Percentiles rank a stretch among this genome's conserved stretches.
phyloP scores from a whole-genome alignment of 805 yeast genomes.

The Jamesozyma gamospora region DNA sequence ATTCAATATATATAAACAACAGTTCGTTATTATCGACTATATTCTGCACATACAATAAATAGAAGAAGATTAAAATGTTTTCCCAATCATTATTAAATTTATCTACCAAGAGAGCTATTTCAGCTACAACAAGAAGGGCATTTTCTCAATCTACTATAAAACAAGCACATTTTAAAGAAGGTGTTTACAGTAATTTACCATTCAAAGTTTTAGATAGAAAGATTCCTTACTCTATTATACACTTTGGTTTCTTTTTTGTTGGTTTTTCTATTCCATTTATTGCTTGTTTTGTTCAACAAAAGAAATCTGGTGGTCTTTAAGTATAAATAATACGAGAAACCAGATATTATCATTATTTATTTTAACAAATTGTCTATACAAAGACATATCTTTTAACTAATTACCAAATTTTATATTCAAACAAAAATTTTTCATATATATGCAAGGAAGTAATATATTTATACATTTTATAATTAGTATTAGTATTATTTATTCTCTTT shows the following conservation, averaged over 20 bases:
- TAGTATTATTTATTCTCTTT: constrained; percentile 1
- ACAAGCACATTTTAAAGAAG: constrained; percentile 55
- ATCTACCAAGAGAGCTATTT: constrained; percentile 37
- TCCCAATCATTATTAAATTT: constrained; percentile 3
- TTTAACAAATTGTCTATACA: no score
- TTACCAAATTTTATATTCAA: no score
- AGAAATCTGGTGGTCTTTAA: constrained; percentile 57
- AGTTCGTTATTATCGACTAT: no score
- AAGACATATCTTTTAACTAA: no score
- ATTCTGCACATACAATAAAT: neutral
- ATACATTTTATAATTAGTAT: neutral
- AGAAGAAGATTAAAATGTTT: neutral
- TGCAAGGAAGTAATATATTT: no score
- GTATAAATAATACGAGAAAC: no score
- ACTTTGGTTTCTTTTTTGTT: constrained; percentile 65
- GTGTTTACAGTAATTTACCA: constrained; percentile 87
- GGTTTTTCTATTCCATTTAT: constrained; percentile 74
- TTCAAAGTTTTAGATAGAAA: constrained; percentile 90
- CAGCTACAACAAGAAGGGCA: constrained; percentile 35
- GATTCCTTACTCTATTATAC: constrained; percentile 76
- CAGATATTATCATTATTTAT: neutral
- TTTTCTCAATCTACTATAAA: constrained; percentile 18
- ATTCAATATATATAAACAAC: no score
- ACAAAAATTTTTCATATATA: no score
- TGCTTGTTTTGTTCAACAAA: constrained; percentile 69